Base-by-base conservation (phyloP, 2,329 filamentous ascomycete species). In the Calonectria honghensis region DNA sequence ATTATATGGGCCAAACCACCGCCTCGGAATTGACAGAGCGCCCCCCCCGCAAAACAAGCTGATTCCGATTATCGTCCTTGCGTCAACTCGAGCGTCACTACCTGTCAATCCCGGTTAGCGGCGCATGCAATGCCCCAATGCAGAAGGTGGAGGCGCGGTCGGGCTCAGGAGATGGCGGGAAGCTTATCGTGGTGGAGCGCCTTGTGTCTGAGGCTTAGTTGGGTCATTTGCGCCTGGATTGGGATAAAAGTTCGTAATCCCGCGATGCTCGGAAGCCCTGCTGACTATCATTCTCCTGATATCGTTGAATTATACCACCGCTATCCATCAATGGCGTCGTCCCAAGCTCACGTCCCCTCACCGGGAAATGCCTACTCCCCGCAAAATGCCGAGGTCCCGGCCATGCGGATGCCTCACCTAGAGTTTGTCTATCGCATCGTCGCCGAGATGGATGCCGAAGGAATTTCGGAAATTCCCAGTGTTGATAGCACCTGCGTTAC, bases 341-440 rank as follows among this genome's bases (percentile, higher is more conserved):
- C 72, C 32, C 76, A 70, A 14, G 14, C 64, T 20, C 76, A 76
- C 68, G 32, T 76, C 13, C 45, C 70, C 48, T 79, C 78, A 4
- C 76, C 78, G 29, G 76, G 78, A 41, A 79, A 79, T 45, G 71
- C 27, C 7, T 71, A 64, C 18, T 70, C 70, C 24, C 72, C 52
- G 48, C 69, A 69, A 27, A 70, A 50, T 2, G 14, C 52, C 27
- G 37, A 70, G 0, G 35, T 77, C 2, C 75, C 75, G 13, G 1
- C 3, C 20, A 79, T 78, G 76, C 70, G 76, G 2, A 79, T 76
- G 78, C 76, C 76, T 11, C 73, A 79, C 66, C 54, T 78, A 0
- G 76, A 79, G 27, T 75, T 78, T 50, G 75, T 79, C 51, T 79
- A 78, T 63, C 72, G 78, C 3, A 79, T 79, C 29, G 64, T 77